These are phyloP conservation scores for Rhodotorula sp. DNA, from an alignment of 1,284 basidiomycete genomes.

Conservation along the genomic window DNA sequence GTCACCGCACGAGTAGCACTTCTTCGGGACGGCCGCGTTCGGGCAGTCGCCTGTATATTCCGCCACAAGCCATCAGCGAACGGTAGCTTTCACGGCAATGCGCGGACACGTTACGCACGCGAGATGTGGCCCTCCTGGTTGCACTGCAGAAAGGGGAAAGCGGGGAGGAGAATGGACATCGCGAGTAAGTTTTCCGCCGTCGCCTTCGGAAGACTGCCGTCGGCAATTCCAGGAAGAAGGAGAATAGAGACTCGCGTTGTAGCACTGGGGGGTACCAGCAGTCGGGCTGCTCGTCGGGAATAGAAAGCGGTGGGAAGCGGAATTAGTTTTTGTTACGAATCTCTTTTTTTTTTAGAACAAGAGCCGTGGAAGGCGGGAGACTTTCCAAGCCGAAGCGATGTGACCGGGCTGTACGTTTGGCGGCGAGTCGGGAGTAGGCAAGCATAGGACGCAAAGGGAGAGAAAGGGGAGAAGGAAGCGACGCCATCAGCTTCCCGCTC, in stretches of 20 bases:
- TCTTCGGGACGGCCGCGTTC: constrained; percentile 36
- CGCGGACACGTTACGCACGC: constrained; percentile 16
- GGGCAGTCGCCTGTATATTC: constrained; percentile 35
- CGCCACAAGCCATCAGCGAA: background rate
- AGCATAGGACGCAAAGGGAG: background rate
- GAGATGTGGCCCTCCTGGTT: constrained; percentile 40
- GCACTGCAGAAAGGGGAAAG: constrained; percentile 13
- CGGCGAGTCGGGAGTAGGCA: background rate
- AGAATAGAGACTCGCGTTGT: constrained; percentile 27
- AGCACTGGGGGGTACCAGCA: constrained; percentile 38
- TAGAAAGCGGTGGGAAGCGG: background rate
- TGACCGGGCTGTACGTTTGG: constrained; percentile 19
- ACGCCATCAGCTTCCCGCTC: constrained; percentile 29
- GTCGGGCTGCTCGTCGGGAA: constrained; percentile 22
- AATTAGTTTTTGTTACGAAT: background rate
- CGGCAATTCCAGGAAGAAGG: no score
- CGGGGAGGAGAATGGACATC: background rate
- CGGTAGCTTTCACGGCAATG: background rate
- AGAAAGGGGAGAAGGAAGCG: constrained; percentile 1
- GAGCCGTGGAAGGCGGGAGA: background rate
- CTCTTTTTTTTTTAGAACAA: background rate
- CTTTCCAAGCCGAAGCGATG: constrained; percentile 35
- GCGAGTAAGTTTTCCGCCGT: no score
- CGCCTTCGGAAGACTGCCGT: background rate
- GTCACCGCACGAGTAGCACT: constrained; percentile 55